These are phyloP conservation scores for Seminavis robusta DNA, from an alignment of 108 stramenopile species.

Conservation along the genomic window DNA sequence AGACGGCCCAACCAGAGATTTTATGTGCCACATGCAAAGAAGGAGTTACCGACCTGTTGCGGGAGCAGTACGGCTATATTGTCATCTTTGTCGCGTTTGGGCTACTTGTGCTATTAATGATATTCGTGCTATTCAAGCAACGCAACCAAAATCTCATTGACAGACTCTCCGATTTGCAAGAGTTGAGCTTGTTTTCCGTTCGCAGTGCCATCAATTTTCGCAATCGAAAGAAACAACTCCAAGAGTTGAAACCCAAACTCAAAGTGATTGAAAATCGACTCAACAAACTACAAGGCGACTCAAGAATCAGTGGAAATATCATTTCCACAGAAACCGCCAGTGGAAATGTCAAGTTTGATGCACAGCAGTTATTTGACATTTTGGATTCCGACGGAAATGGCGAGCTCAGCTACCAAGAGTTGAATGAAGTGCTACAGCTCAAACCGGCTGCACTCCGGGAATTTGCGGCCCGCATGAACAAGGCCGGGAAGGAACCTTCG, in stretches of 20 bases:
- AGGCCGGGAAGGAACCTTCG: neutral
- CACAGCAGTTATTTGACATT: conserved; percentile 25
- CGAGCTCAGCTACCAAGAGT: conserved; percentile 33
- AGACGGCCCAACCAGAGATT: conserved; percentile 10
- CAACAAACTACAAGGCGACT: conserved; percentile 6
- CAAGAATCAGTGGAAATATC: neutral
- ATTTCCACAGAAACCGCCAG: neutral
- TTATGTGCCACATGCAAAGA: conserved; percentile 12
- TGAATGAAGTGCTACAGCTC: conserved; percentile 32
- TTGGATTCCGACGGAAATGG: conserved; percentile 29
- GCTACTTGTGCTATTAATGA: neutral
- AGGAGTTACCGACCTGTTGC: conserved; percentile 13
- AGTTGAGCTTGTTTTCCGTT: neutral
- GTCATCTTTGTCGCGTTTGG: conserved; percentile 4
- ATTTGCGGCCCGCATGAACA: conserved; percentile 35
- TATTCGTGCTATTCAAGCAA: neutral
- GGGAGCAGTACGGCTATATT: conserved; percentile 16
- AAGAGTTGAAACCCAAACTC: conserved; percentile 28
- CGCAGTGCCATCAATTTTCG: neutral
- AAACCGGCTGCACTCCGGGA: conserved; percentile 16
- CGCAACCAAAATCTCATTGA: conserved; percentile 3
- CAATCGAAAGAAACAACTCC: conserved; percentile 10
- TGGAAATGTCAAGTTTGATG: conserved; percentile 26
- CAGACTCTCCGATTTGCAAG: neutral
- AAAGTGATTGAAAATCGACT: conserved; percentile 31